Evolutionary conservation across 768 basidiomycete genomes (phyloP), one percentile per base, ranked within the genome.

Genomic region (Leucosporidium yakuticum): DNA sequence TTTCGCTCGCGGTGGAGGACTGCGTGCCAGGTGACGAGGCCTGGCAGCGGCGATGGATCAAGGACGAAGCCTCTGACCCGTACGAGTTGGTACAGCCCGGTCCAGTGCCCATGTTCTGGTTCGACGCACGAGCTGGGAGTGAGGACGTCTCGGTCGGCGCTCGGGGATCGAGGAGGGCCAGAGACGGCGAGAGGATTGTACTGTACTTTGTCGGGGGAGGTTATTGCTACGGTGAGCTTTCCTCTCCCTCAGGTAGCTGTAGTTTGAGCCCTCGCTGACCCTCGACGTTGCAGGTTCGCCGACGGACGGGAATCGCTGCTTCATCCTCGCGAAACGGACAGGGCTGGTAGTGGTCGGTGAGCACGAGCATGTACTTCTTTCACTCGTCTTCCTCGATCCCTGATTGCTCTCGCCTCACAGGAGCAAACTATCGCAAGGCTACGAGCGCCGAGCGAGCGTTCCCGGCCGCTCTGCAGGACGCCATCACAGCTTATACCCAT

Each of bases 201-300:
- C 27, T 74, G n/a, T 74, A 74, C 63, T 53, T 71, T 31, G 69
- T 73, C 36, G 74, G 74, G 1, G 73, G 73, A 5, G 73, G 70
- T 3, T 72, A 65, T 27, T 63, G 67, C 21, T 62, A 61, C 17
- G 70, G 54, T 56, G 29, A 32, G 12, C 36, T 11, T 53, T 21
- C 34, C 11, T 27, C 4, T 15, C 31, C 31, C 31, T 51, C 9
- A 14, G 7, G 4, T 14, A 4, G 27, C 31, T 4, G 32, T 4
- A 23, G 47, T 15, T 44, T 8, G 14, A 8, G 8, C 39, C 17
- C 14, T 9, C 8, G 39, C 39, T 44, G 39, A 44, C 17, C 8
- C 17, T 44, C 49, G 56, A 60, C 49, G 15, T 19, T 29, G 3
- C 4, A 17, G 70, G 70, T 1, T 32, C n/a, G 2, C 70, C 70